phyloP scores from a whole-genome alignment of 768 basidiomycete species.

The Symmetrospora coprosmae region DNA sequence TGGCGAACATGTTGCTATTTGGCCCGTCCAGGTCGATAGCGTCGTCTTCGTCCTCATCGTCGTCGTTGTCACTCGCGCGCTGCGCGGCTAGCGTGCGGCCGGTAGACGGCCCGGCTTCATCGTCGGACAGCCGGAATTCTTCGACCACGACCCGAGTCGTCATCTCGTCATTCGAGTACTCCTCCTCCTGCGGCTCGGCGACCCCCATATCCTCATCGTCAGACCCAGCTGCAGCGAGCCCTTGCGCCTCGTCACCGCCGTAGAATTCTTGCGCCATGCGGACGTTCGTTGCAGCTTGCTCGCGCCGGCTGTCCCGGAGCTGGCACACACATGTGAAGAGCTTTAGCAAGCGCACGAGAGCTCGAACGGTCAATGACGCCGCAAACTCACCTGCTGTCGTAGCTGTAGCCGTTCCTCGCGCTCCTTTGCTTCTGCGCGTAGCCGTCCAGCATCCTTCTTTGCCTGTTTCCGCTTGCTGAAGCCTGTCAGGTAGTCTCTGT shows the following conservation, averaged over 20 bases:
- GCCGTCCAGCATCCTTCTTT: conserved; percentile 20
- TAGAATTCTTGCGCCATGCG: conserved; percentile 11
- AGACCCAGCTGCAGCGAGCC: neutral
- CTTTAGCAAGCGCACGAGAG: neutral
- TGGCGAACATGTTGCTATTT: neutral
- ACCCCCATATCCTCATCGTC: neutral
- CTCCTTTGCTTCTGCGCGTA: conserved; percentile 4
- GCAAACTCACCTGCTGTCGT: conserved; percentile 10
- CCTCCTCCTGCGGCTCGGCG: conserved; percentile 13
- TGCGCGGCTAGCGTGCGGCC: neutral
- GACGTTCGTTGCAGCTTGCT: conserved; percentile 13
- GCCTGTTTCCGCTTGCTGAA: conserved; percentile 25
- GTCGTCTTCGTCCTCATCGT: neutral
- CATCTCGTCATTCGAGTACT: conserved; percentile 18
- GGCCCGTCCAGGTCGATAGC: neutral
- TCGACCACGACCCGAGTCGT: conserved; percentile 1
- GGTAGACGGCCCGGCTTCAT: neutral
- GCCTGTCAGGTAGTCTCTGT: conserved; percentile 23
- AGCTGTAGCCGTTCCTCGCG: conserved; percentile 2
- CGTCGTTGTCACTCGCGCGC: neutral
- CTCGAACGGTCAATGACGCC: too few relatives aligned
- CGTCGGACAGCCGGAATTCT: conserved; percentile 12
- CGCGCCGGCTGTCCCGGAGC: conserved; percentile 6
- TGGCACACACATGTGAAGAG: neutral
- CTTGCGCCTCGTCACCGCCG: neutral